These are phyloP conservation scores for Psilocybe subaeruginosa DNA, from an alignment of 768 basidiomycete genomes.

Conservation along the genomic window DNA sequence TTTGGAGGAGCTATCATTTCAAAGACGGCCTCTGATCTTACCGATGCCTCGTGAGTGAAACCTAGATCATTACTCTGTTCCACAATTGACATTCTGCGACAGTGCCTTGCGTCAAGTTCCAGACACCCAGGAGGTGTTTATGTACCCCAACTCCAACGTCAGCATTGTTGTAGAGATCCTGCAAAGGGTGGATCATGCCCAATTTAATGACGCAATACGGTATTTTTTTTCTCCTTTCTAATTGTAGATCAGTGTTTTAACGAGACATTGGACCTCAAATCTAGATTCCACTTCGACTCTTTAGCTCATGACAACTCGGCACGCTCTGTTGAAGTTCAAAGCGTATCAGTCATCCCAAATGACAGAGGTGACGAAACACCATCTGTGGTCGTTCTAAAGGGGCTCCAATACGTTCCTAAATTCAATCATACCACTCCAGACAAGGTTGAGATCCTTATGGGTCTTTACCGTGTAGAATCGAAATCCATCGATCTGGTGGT, in stretches of 20 bases:
- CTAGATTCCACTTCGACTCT: constrained; percentile 89
- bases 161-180: constrained; percentile 88
- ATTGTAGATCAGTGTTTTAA: constrained; percentile 2
- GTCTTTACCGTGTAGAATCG: constrained; percentile 74
- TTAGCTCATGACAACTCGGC: constrained; percentile 92
- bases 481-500: constrained; percentile 83
- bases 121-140: constrained; percentile 92
- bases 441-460: constrained; percentile 75
- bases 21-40: constrained; percentile 52
- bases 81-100: constrained; percentile 9
- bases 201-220: constrained; percentile 70
- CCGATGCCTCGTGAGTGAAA: constrained; percentile 84
- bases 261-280: constrained; percentile 8
- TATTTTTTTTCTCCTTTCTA: constrained; percentile 34
- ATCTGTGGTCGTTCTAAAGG: constrained; percentile 61
- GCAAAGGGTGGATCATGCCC: constrained; percentile 62
- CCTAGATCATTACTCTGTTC: not conserved
- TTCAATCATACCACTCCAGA: constrained; percentile 69
- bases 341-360: constrained; percentile 39
- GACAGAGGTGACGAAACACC: constrained; percentile 54
- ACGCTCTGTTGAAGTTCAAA: constrained; percentile 45
- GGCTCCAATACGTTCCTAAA: constrained; percentile 75
- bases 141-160: constrained; percentile 67
- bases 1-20: constrained; percentile 89
- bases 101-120: constrained; percentile 81